phyloP scores from a whole-genome alignment of 306 rosid genomes.

The Fragaria ananassa region DNA sequence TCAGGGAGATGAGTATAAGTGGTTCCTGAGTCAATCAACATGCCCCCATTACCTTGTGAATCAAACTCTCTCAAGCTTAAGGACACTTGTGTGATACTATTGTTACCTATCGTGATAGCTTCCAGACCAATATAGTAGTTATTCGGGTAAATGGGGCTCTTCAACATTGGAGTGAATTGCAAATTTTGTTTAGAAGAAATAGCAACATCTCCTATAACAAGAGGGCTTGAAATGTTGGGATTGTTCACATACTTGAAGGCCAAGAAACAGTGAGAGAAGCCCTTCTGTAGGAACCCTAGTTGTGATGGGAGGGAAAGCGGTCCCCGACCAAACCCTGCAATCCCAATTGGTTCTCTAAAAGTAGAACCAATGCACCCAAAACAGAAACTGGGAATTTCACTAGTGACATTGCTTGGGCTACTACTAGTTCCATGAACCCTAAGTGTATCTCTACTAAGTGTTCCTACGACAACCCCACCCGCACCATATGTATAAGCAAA shows the following conservation, averaged over 20 bases:
- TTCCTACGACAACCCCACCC: conserved; percentile 38
- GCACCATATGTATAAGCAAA: conserved; percentile 53
- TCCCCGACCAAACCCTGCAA: conserved; percentile 58
- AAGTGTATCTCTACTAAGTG: conserved; percentile 38
- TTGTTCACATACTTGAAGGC: conserved; percentile 52
- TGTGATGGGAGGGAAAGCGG: conserved; percentile 49
- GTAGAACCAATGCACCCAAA: conserved; percentile 53
- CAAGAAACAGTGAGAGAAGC: conserved; percentile 55
- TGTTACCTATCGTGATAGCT: conserved; percentile 36
- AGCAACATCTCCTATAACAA: conserved; percentile 41
- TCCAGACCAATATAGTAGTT: conserved; percentile 48
- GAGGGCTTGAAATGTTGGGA: conserved; percentile 53
- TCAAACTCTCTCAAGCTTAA: conserved; percentile 43
- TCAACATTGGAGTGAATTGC: conserved; percentile 52
- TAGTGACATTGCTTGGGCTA: conserved; percentile 14
- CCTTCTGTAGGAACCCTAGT: conserved; percentile 41
- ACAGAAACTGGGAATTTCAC: conserved; percentile 37
- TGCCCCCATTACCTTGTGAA: conserved; percentile 47
- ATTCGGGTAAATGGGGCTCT: conserved; percentile 43
- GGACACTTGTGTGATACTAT: conserved; percentile 25
- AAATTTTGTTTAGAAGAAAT: conserved; percentile 34
- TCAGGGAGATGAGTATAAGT: conserved; percentile 54
- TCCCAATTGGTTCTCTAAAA: conserved; percentile 50
- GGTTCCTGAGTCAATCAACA: conserved; percentile 58
- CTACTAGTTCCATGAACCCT: conserved; percentile 30